These are phyloP conservation scores for Solioccasus polychromus DNA, from an alignment of 768 basidiomycete species.

Conservation along the genomic window DNA sequence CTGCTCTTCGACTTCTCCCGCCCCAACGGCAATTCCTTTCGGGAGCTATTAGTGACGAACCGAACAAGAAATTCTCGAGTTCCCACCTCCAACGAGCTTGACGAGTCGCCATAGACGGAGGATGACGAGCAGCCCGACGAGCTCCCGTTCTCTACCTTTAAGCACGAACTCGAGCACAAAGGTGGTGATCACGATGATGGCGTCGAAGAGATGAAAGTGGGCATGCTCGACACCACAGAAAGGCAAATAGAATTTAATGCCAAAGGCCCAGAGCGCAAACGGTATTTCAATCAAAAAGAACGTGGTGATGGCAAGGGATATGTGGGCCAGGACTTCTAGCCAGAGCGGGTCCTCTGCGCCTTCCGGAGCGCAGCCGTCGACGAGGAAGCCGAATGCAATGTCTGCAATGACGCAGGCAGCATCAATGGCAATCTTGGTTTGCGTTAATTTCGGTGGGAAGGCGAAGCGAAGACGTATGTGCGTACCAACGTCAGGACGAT, in stretches of 20 bases:
- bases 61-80: background rate
- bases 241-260: constrained; percentile 61
- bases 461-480: constrained; percentile 20
- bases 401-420: constrained; percentile 70
- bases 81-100: constrained; percentile 62
- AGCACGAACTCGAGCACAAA: constrained; percentile 71
- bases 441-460: constrained; percentile 8
- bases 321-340: constrained; percentile 58
- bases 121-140: constrained; percentile 66
- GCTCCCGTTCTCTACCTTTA: constrained; percentile 65
- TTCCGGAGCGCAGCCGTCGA: constrained; percentile 44
- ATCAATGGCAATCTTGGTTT: constrained; percentile 56
- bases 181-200: constrained; percentile 64
- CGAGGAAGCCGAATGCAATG: constrained; percentile 65
- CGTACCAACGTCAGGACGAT: constrained; percentile 57
- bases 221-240: constrained; percentile 52
- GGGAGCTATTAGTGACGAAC: constrained; percentile 1
- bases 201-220: constrained; percentile 71
- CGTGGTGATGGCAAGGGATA: constrained; percentile 67
- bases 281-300: constrained; percentile 81
- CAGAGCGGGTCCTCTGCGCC: constrained; percentile 49
- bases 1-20: constrained; percentile 66
- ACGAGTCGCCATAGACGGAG: constrained; percentile 81
- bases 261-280: constrained; percentile 62
- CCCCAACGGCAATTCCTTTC: constrained; percentile 71